phyloP scores from a whole-genome alignment of 2,329 filamentous ascomycete species.

The Talaromyces sp. region DNA sequence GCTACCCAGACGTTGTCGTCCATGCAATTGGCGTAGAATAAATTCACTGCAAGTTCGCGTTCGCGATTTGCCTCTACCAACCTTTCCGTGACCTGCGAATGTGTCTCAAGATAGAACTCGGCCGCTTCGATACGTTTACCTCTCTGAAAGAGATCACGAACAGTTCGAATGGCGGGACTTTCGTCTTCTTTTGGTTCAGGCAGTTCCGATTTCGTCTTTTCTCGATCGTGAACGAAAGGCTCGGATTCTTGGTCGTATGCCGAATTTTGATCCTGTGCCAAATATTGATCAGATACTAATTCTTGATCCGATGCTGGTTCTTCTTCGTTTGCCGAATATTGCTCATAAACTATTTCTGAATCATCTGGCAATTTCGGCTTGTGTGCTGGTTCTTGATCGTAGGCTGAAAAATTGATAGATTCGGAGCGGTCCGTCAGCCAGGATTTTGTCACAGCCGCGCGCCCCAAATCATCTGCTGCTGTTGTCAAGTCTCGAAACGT shows the following conservation, averaged over 20 bases:
- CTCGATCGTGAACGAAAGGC: neutral
- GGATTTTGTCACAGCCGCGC: neutral
- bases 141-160: conserved; percentile 25
- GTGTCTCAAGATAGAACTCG: conserved; percentile 33
- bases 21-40: conserved; percentile 37
- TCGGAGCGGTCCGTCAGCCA: conserved; percentile 10
- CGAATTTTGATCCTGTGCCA: neutral
- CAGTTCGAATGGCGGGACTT: neutral
- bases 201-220: neutral
- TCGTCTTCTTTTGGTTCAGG: neutral
- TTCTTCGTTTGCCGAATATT: neutral
- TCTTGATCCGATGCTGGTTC: neutral
- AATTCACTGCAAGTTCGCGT: conserved; percentile 29
- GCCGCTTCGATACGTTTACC: conserved; percentile 35
- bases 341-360: neutral
- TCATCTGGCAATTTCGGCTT: neutral
- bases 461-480: conserved; percentile 10
- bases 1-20: conserved; percentile 39
- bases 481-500: conserved; percentile 5
- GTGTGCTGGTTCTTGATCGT: neutral
- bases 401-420: conserved; percentile 7
- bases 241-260: neutral
- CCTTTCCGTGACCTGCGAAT: conserved; percentile 22
- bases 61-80: conserved; percentile 28
- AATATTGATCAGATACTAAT: neutral